Conservation (phyloP, 106 monocot species). For the Apostasia ramifera region DNA sequence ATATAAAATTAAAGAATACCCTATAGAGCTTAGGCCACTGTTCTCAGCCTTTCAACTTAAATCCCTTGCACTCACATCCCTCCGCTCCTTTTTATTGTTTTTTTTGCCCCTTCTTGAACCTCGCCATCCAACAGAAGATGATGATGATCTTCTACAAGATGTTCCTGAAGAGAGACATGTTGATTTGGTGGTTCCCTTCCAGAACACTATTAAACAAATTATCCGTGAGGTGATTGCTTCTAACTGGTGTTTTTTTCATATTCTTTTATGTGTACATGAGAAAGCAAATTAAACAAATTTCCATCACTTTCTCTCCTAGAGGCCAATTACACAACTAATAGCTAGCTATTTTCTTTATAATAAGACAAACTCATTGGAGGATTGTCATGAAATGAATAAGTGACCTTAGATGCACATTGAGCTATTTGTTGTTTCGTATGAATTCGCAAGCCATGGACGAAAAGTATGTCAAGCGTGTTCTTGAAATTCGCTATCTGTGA, state of each 20-base stretch:
- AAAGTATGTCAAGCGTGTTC: too few relatives aligned
- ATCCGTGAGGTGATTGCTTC: conserved; percentile 58
- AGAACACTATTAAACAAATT: conserved; percentile 88
- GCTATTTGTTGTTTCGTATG: too few relatives aligned
- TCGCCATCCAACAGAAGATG: conserved; percentile 38
- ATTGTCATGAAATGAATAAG: too few relatives aligned
- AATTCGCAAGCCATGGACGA: too few relatives aligned
- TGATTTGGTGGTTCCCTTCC: conserved; percentile 77
- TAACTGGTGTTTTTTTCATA: neutral
- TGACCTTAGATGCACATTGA: too few relatives aligned
- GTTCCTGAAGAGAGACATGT: conserved; percentile 30
- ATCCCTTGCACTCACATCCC: conserved; percentile 55
- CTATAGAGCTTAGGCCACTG: conserved; percentile 66
- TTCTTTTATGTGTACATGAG: neutral
- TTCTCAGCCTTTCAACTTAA: conserved; percentile 83
- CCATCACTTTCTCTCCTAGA: too few relatives aligned
- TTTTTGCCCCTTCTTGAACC: conserved; percentile 92
- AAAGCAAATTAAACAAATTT: too few relatives aligned
- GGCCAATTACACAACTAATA: too few relatives aligned
- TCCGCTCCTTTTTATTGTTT: conserved; percentile 78
- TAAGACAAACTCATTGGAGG: too few relatives aligned
- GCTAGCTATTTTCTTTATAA: too few relatives aligned
- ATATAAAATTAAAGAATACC: conserved; percentile 55
- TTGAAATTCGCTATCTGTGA: too few relatives aligned
- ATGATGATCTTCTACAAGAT: conserved; percentile 57